A percentile compares a stretch with the other conserved stretches of the same genome.
Conservation (phyloP, 306 rosid species). For the Quercus gilva region DNA sequence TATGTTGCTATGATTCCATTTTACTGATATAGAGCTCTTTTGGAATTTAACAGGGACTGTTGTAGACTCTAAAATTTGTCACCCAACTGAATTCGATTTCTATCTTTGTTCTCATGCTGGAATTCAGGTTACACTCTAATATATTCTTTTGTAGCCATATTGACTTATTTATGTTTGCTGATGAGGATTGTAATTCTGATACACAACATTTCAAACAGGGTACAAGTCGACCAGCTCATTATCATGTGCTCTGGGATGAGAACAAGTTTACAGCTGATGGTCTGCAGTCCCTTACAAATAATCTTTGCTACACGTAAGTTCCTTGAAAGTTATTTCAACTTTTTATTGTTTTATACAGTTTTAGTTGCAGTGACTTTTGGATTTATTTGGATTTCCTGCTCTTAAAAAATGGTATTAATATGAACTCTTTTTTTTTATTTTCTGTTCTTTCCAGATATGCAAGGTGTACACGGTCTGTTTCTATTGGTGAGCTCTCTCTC, state of each 20-base stretch:
- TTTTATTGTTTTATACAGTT: not conserved
- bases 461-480: constrained; percentile 89
- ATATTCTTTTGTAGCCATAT: not conserved
- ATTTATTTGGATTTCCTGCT: not conserved
- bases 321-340: not conserved
- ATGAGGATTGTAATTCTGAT: not conserved
- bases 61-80: constrained; percentile 95
- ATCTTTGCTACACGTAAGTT: constrained; percentile 94
- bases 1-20: not conserved
- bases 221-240: constrained; percentile 96
- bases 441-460: constrained; percentile 63
- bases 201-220: constrained; percentile 54
- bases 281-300: constrained; percentile 74
- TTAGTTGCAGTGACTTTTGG: not conserved
- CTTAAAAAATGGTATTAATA: not conserved
- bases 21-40: not conserved
- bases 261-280: constrained; percentile 92
- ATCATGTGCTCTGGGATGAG: constrained; percentile 96
- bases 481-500: constrained; percentile 62
- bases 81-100: constrained; percentile 91
- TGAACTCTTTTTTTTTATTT: not conserved
- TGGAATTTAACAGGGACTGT: constrained; percentile 66
- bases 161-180: not conserved
- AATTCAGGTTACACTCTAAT: constrained; percentile 52
- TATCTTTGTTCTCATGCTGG: constrained; percentile 97